Evolutionary conservation across 2,329 filamentous ascomycete species (phyloP), one percentile per base, ranked within the genome.

Genomic region (Colletotrichum agaves): DNA sequence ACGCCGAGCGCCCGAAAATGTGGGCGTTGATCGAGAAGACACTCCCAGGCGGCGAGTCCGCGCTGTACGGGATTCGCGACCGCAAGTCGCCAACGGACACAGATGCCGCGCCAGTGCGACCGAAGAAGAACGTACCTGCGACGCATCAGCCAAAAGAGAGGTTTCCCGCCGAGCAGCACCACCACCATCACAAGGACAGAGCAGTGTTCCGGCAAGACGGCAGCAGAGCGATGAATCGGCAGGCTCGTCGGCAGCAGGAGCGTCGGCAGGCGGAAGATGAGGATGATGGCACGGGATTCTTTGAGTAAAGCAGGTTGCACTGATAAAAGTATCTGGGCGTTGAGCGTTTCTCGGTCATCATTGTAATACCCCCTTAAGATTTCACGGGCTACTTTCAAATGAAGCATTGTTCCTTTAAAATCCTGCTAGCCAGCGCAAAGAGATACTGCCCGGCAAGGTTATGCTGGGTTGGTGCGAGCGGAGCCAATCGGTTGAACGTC

Each of bases 11-110:
- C 65, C 83, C 85, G 6, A 83, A 87, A n/a, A 86, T 94, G 81
- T 94, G 92, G 92, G 78, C 79, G 15, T 79, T 84, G 13, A 85
- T 95, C 17, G 90, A 92, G 78, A 82, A 87, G 73, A 85, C 89
- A 12, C 88, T 91, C 82, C 79, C 82, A 60, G 81, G 88, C 41
- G 88, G 88, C 6, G 80, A 75, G 3, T 71, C 80, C 1, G 83
- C 83, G 13, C 74, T 92, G 58, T 82, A 86, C 67, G 79, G 75
- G 59, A 73, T 92, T 56, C 82, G 88, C 58, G 87, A 91, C 71
- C 84, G 88, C 67, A 78, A 72, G 67, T 71, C 79, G 27, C 72
- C 73, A 15, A 39, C 66, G 71, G 77, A 69, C 72, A 71, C 57
- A 37, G 68, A 63, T 27, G 58, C 67, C 19, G 52, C 58, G 33